Conservation (phyloP, 108 stramenopile genomes). For the Cylindrotheca closterium region DNA sequence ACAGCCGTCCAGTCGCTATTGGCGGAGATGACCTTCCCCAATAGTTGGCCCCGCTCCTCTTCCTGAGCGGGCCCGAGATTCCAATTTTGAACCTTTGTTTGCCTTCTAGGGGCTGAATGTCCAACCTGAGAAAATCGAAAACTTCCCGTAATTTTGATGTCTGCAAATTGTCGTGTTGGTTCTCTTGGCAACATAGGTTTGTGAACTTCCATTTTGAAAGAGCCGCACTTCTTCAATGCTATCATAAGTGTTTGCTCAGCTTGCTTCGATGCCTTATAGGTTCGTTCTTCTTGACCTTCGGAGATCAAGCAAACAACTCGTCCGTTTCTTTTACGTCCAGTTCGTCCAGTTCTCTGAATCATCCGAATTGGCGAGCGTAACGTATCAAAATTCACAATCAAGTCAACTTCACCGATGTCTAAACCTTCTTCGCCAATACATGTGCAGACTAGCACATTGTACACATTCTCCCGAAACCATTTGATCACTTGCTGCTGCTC, state of each 20-base stretch:
- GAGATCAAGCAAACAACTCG: constrained; percentile 77
- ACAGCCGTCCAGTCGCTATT: constrained; percentile 8
- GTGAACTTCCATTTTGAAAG: constrained; percentile 48
- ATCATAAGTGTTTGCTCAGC: constrained; percentile 51
- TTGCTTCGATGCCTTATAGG: constrained; percentile 27
- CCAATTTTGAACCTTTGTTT: constrained; percentile 31
- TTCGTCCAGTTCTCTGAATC: constrained; percentile 89
- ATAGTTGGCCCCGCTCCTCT: constrained; percentile 27
- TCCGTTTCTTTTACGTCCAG: constrained; percentile 89
- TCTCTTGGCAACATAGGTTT: constrained; percentile 51
- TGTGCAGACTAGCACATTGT: constrained; percentile 93
- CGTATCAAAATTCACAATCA: constrained; percentile 92
- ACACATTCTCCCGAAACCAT: constrained; percentile 73
- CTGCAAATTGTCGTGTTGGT: constrained; percentile 8
- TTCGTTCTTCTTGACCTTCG: constrained; percentile 72
- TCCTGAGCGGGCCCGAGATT: constrained; percentile 38
- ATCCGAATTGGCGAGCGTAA: constrained; percentile 84
- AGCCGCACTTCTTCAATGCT: constrained; percentile 52
- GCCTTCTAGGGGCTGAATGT: not conserved
- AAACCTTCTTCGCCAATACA: constrained; percentile 94
- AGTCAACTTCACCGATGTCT: constrained; percentile 96
- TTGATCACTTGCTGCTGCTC: constrained; percentile 82
- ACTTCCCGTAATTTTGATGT: constrained; percentile 7
- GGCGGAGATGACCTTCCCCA: not conserved
- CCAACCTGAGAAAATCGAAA: constrained; percentile 28